Evolutionary conservation across 768 basidiomycete genomes (phyloP).

Genomic region (Psilocybe tampanensis): DNA sequence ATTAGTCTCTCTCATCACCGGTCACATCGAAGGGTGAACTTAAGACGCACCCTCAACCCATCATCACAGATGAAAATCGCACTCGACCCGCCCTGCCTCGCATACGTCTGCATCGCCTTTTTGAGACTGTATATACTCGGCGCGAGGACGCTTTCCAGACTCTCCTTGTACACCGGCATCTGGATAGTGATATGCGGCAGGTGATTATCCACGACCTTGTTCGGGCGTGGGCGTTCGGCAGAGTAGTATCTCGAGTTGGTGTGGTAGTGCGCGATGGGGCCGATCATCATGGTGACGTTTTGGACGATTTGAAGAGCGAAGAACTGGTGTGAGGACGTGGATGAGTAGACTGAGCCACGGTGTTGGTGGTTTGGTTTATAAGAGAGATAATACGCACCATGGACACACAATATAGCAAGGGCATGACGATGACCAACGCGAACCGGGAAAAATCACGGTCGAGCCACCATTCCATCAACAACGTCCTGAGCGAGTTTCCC

Average conservation of each 20-base stretch:
- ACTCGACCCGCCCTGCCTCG: slow-evolving; percentile 80
- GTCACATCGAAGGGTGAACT: neutral
- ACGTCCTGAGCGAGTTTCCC: slow-evolving; percentile 60
- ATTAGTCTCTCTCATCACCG: neutral
- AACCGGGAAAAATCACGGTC: slow-evolving; percentile 66
- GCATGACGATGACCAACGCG: slow-evolving; percentile 58
- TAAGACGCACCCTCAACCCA: slow-evolving; percentile 51
- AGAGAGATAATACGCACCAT: slow-evolving; percentile 51
- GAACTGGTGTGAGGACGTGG: slow-evolving; percentile 46
- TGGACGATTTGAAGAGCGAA: slow-evolving; percentile 74
- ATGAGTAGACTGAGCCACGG: neutral
- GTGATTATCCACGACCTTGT: slow-evolving; percentile 48
- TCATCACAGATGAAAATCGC: slow-evolving; percentile 82
- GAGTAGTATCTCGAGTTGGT: slow-evolving; percentile 83
- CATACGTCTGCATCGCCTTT: slow-evolving; percentile 85
- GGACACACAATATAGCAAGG: slow-evolving; percentile 76
- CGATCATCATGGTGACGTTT: slow-evolving; percentile 73
- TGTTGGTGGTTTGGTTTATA: neutral
- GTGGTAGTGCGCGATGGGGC: slow-evolving; percentile 80
- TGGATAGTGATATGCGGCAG: slow-evolving; percentile 81
- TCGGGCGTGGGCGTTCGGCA: slow-evolving; percentile 57
- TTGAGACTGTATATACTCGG: slow-evolving; percentile 77
- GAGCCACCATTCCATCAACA: slow-evolving; percentile 69
- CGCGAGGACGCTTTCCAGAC: slow-evolving; percentile 63
- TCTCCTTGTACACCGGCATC: slow-evolving; percentile 87